Conservation (phyloP, 495 filamentous ascomycete species). For the Evernia prunastri region DNA sequence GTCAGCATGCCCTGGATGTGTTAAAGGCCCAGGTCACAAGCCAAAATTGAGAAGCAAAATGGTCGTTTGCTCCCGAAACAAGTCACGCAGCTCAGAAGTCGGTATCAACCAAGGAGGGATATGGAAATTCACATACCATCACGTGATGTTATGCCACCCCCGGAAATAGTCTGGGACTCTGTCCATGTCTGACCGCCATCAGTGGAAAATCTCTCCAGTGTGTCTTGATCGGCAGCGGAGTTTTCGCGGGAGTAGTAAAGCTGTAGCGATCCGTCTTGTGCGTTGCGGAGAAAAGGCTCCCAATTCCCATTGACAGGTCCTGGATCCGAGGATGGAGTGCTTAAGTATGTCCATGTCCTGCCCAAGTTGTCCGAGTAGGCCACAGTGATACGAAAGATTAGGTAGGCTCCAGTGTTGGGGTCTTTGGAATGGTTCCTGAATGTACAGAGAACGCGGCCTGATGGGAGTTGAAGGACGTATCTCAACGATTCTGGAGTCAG, state of each 20-base stretch:
- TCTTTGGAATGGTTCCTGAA: conserved; percentile 46
- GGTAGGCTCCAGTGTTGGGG: conserved; percentile 30
- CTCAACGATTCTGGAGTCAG: too few relatives aligned
- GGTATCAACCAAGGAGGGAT: background rate
- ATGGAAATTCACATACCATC: conserved; percentile 32
- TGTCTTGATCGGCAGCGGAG: conserved; percentile 43
- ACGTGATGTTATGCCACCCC: conserved; percentile 31
- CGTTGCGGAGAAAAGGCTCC: conserved; percentile 46
- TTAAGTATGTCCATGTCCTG: conserved; percentile 40
- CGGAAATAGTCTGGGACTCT: conserved; percentile 34
- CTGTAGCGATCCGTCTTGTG: conserved; percentile 37
- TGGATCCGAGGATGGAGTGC: conserved; percentile 33
- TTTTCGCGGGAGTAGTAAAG: conserved; percentile 47
- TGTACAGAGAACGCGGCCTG: conserved; percentile 41
- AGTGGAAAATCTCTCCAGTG: conserved; percentile 40
- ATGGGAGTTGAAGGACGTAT: conserved; percentile 41
- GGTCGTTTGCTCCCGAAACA: background rate
- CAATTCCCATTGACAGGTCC: conserved; percentile 39
- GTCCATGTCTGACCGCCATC: conserved; percentile 44
- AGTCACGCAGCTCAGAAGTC: background rate
- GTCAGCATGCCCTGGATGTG: background rate
- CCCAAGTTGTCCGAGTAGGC: conserved; percentile 44
- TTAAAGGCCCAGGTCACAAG: background rate
- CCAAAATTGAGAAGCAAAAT: background rate
- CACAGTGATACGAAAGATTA: conserved; percentile 47